phyloP scores from a whole-genome alignment of 2,329 filamentous ascomycete genomes.

The Penicillium sp. region DNA sequence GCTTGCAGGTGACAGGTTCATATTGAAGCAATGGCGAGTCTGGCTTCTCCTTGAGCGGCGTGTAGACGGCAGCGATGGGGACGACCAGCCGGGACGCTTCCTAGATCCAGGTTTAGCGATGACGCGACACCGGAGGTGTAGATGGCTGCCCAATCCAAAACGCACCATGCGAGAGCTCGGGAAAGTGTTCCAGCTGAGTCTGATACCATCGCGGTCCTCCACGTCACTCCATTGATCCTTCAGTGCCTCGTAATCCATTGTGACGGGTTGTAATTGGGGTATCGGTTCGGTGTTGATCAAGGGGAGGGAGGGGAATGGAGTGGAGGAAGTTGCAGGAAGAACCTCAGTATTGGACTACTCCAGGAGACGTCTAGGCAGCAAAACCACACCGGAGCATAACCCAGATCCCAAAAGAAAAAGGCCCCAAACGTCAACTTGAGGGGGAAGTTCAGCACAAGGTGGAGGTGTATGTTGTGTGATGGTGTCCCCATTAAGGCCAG shows the following conservation, averaged over 20 bases:
- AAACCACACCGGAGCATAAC: constrained; percentile 31
- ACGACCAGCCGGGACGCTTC: constrained; percentile 93
- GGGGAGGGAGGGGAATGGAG: constrained; percentile 24
- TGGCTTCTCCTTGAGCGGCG: constrained; percentile 89
- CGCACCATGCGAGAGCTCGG: constrained; percentile 93
- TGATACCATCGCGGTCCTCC: constrained; percentile 92
- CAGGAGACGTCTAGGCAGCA: constrained; percentile 22
- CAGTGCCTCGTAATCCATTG: constrained; percentile 87
- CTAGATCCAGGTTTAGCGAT: constrained; percentile 49
- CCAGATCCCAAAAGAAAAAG: constrained; percentile 25
- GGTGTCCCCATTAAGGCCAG: constrained; percentile 43
- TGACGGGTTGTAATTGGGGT: constrained; percentile 28
- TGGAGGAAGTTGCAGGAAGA: constrained; percentile 16
- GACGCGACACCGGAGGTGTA: constrained; percentile 15
- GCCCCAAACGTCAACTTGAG: constrained; percentile 30
- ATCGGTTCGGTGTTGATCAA: constrained; percentile 25
- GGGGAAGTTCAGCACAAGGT: constrained; percentile 29
- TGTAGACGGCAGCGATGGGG: constrained; percentile 93
- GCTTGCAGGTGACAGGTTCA: constrained; percentile 94
- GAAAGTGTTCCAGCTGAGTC: constrained; percentile 98
- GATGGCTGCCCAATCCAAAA: constrained; percentile 18
- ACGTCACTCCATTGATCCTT: constrained; percentile 97
- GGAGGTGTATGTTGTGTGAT: constrained; percentile 39
- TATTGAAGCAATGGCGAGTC: constrained; percentile 85
- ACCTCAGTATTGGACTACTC: constrained; percentile 19